These are phyloP conservation scores for Moricandia arvensis DNA, from an alignment of 345 rosid genomes.

Conservation along the genomic window DNA sequence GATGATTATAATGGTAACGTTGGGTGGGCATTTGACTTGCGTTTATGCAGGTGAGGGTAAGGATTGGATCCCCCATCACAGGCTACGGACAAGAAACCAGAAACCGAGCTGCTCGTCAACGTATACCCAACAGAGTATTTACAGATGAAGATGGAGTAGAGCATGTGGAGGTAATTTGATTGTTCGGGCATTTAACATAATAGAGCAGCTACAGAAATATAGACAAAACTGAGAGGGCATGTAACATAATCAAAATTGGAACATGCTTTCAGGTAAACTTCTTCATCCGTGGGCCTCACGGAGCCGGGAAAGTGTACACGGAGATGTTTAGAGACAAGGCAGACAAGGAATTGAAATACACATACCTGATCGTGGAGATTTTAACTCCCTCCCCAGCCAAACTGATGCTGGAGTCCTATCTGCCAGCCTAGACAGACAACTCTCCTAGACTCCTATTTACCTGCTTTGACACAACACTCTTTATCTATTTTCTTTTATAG, in stretches of 20 bases:
- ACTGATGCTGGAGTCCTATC: constrained; percentile 80
- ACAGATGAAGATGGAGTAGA: constrained; percentile 97
- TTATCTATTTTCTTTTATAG: not conserved
- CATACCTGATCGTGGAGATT: constrained; percentile 78
- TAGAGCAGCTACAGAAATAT: too few species aligned
- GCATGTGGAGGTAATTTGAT: constrained; percentile 68
- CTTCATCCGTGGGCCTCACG: constrained; percentile 87
- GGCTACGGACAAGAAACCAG: constrained; percentile 97
- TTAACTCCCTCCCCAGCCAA: constrained; percentile 63
- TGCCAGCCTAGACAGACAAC: constrained; percentile 49
- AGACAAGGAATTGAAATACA: constrained; percentile 85
- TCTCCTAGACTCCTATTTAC: not conserved
- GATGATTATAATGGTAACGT: not conserved
- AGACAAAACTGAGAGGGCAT: not conserved
- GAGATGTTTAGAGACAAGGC: constrained; percentile 90
- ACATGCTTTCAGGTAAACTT: constrained; percentile 55
- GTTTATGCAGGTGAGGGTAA: constrained; percentile 67
- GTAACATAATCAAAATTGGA: too few species aligned
- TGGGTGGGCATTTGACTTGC: not conserved
- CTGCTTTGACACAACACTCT: not conserved
- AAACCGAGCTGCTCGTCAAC: constrained; percentile 96
- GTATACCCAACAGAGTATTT: constrained; percentile 70
- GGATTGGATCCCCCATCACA: constrained; percentile 95
- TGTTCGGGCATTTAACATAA: not conserved
- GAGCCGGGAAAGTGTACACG: constrained; percentile 84